Conservation (phyloP, 371 early-diverging fungal genomes). For the Apophysomyces sp. region DNA sequence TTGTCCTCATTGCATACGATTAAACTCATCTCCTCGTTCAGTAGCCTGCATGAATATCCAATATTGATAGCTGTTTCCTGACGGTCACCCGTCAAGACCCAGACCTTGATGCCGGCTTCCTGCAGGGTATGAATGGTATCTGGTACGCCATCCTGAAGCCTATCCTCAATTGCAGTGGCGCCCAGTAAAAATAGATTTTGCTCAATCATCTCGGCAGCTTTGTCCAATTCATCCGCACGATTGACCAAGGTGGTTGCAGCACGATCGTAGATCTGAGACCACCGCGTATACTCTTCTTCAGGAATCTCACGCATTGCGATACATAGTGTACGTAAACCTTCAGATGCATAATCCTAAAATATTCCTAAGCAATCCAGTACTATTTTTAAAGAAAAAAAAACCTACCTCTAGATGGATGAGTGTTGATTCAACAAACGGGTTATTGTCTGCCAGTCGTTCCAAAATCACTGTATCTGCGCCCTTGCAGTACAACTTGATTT, state of each 20-base stretch:
- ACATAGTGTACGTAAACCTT: conserved; percentile 93
- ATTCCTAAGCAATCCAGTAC: not conserved
- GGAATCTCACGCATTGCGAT: conserved; percentile 91
- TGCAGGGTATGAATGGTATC: conserved; percentile 96
- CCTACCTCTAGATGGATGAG: conserved; percentile 68
- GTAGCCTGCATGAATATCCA: conserved; percentile 86
- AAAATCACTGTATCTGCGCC: conserved; percentile 99
- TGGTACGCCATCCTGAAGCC: conserved; percentile 97
- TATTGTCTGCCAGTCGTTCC: conserved; percentile 81
- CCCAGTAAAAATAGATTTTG: conserved; percentile 90
- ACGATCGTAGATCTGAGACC: conserved; percentile 82
- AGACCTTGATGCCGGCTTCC: conserved; percentile 93
- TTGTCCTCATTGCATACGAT: conserved; percentile 83
- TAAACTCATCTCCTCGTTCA: conserved; percentile 83
- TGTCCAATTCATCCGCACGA: conserved; percentile 84
- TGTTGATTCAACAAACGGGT: conserved; percentile 79
- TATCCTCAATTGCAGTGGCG: conserved; percentile 99
- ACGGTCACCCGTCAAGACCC: conserved; percentile 96
- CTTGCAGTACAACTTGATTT: conserved; percentile 93
- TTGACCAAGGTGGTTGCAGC: conserved; percentile 90
- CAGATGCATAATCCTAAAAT: conserved; percentile 76
- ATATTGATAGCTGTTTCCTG: conserved; percentile 95
- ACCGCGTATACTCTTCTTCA: conserved; percentile 84
- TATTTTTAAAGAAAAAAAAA: not conserved
- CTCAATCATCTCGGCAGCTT: conserved; percentile 94